phyloP scores from a whole-genome alignment of 345 rosid genomes.

The Odontarrhena argentea region DNA sequence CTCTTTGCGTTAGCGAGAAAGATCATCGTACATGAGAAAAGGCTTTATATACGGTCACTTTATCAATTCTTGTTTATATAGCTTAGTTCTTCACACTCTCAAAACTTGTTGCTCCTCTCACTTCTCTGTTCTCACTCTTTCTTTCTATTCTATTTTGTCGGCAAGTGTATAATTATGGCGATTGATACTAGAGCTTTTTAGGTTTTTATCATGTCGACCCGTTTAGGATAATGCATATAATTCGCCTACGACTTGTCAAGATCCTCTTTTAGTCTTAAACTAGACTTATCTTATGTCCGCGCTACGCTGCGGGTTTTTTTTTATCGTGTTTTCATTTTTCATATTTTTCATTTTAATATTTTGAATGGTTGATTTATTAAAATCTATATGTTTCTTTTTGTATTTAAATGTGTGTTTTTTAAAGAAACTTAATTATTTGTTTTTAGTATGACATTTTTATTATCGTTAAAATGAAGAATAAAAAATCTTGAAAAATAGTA shows the following conservation, averaged over 20 bases:
- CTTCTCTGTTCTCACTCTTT: background rate
- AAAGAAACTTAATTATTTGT: too few relatives aligned
- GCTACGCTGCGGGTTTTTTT: too few relatives aligned
- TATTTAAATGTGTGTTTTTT: too few relatives aligned
- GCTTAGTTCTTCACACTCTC: background rate
- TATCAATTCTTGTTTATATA: background rate
- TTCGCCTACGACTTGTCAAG: background rate
- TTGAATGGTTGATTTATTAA: too few relatives aligned
- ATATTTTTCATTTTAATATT: too few relatives aligned
- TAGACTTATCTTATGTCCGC: too few relatives aligned
- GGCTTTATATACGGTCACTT: background rate
- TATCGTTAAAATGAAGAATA: too few relatives aligned
- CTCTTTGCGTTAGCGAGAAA: background rate
- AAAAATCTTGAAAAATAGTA: too few relatives aligned
- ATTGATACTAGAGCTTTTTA: constrained; percentile 11
- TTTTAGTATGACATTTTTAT: too few relatives aligned
- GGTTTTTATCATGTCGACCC: background rate
- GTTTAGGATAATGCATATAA: background rate
- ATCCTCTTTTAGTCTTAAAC: background rate
- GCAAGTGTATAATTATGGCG: background rate
- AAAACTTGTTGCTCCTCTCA: constrained; percentile 4
- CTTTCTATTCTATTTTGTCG: background rate
- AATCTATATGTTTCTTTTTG: too few relatives aligned
- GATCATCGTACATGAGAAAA: background rate
- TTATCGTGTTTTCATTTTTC: too few relatives aligned